Base-by-base conservation (phyloP, 192 early-diverging fungal genomes). In the Coemansia sp. region DNA sequence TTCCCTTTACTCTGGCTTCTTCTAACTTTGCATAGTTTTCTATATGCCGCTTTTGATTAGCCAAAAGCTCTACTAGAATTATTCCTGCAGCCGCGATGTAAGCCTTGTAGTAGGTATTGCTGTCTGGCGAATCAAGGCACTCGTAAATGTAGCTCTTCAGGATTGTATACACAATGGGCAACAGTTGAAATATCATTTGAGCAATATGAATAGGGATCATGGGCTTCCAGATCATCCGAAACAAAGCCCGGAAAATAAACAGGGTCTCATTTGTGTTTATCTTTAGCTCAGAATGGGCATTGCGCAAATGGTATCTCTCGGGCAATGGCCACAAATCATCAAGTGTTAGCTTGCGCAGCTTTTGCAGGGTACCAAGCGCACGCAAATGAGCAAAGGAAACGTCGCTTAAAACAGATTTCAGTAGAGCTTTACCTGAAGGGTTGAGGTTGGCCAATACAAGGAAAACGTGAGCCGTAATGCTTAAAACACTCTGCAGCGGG, bases 161-260 rank as follows among this genome's bases (percentile, higher is more conserved):
- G n/a, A 57, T 34, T 15, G 40, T 44, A 12, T 35, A 11, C 4
- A 21, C 27, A 8, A 67, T 53, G 7, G 22, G 24, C 4, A 59
- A 24, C 6, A 43, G 39, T 32, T 63, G 37, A 2, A 61, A 18
- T 24, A 70, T 3, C 17, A 53, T 41, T 0, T 38, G 27, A 4
- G 65, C n/a, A 1, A 67, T 32, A 10, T 56, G 59, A 10, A 76
- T 33, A 1, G 68, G 74, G 1, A 76, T 41, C 50, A 70, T 27
- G 15, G 74, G 74, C 32, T 68, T 56, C 74, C 74, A 76, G 3
- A 67, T 40, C 68, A 76, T 70, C 7, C 74, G 67, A 1, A 44
- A 18, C 39, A 76, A 56, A 14, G 68, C 74, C 3, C 68, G 63
- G 15, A 76, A 36, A 38, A 76, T 38, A 27, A 76, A 76, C 22